These are phyloP conservation scores for Terana coerulea DNA, from an alignment of 768 basidiomycete species.

Conservation along the genomic window DNA sequence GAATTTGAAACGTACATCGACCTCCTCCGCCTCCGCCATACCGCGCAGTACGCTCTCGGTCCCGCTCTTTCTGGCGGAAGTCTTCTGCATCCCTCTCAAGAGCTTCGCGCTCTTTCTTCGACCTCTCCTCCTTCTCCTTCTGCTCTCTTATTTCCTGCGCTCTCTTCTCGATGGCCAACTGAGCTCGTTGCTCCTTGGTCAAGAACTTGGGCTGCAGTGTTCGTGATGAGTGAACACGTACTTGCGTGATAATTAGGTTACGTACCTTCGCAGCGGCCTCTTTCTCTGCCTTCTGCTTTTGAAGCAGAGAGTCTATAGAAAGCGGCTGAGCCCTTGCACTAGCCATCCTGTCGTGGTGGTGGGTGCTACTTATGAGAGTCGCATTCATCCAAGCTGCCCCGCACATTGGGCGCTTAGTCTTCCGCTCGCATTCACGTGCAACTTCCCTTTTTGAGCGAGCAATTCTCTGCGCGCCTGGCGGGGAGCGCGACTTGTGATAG, in stretches of 20 bases:
- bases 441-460: neutral
- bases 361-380: neutral
- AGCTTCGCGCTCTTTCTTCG: constrained; percentile 57
- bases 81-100: constrained; percentile 78
- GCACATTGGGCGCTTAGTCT: too few species aligned
- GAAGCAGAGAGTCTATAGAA: constrained; percentile 83
- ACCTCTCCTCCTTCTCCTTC: constrained; percentile 58
- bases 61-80: constrained; percentile 47
- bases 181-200: constrained; percentile 87
- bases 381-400: too few species aligned
- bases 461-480: constrained; percentile 4
- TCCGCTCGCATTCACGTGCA: constrained; percentile 4
- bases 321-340: constrained; percentile 60
- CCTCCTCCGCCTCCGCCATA: constrained; percentile 43
- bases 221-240: constrained; percentile 2
- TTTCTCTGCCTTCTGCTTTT: constrained; percentile 84
- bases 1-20: constrained; percentile 42
- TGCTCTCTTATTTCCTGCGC: constrained; percentile 77
- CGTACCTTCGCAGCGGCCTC: constrained; percentile 86
- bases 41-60: constrained; percentile 34
- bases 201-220: constrained; percentile 82
- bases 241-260: constrained; percentile 6
- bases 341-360: constrained; percentile 36
- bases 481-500: constrained; percentile 9
- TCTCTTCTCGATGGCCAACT: constrained; percentile 84